Conservation (phyloP, 1,139 yeast genomes). For the Pichia sp. region DNA sequence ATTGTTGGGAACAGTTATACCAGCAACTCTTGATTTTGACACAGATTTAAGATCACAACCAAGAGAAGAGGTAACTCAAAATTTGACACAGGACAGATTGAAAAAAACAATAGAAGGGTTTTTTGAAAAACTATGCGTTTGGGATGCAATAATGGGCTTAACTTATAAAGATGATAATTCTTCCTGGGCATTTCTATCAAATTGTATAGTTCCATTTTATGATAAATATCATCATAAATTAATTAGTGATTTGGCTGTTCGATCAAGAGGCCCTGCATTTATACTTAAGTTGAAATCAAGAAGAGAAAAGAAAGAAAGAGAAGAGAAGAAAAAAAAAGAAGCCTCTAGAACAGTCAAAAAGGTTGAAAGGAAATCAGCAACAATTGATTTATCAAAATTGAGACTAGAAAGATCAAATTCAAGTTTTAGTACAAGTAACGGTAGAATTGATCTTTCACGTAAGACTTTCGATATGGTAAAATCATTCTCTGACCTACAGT, state of each 20-base stretch:
- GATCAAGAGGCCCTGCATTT: conserved; percentile 26
- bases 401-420: conserved; percentile 24
- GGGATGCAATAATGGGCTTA: conserved; percentile 27
- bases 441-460: conserved; percentile 22
- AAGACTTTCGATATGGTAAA: conserved; percentile 29
- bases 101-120: conserved; percentile 17
- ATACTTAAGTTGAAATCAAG: conserved; percentile 6
- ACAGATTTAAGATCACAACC: conserved; percentile 20
- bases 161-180: conserved; percentile 24
- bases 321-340: not conserved
- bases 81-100: conserved; percentile 4
- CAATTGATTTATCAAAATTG: conserved; percentile 16
- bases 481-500: conserved; percentile 6
- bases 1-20: conserved; percentile 26
- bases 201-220: conserved; percentile 26
- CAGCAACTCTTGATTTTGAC: conserved; percentile 21
- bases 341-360: not conserved
- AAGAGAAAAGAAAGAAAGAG: conserved; percentile 10
- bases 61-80: conserved; percentile 4
- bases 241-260: conserved; percentile 23
- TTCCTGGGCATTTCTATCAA: conserved; percentile 23
- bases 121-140: conserved; percentile 27
- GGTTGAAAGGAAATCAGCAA: conserved; percentile 4
- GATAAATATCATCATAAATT: conserved; percentile 22
- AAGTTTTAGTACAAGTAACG: conserved; percentile 11